These are phyloP conservation scores for Trichomonas vaginalis DNA, from an alignment of 208 protist species.

Conservation along the genomic window DNA sequence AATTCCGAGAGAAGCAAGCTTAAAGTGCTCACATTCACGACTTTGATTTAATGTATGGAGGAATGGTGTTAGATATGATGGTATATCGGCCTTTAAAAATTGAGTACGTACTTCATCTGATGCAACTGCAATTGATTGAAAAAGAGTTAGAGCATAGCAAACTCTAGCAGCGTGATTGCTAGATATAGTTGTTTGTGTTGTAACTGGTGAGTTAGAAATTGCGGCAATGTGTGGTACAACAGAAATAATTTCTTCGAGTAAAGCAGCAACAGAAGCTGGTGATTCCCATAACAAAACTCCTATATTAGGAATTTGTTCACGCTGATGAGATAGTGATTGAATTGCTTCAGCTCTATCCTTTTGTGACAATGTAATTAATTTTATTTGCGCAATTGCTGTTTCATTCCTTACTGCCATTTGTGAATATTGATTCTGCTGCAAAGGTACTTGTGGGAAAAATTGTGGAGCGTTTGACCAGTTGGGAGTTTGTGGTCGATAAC, in stretches of 20 bases:
- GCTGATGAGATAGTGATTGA: neutral
- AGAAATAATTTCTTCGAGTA: slow-evolving; percentile 83
- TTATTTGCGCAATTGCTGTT: neutral
- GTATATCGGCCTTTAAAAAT: slow-evolving; percentile 89
- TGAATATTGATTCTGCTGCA: neutral
- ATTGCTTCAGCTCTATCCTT: neutral
- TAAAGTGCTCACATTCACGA: slow-evolving; percentile 80
- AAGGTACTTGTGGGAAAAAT: neutral
- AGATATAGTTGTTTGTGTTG: slow-evolving; percentile 15
- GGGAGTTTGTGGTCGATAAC: neutral
- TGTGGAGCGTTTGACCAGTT: neutral
- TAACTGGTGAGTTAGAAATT: slow-evolving; percentile 41
- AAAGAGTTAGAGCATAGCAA: slow-evolving; percentile 87
- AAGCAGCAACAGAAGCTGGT: slow-evolving; percentile 81
- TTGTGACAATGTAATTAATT: neutral
- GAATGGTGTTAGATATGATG: slow-evolving; percentile 96
- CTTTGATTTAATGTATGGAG: slow-evolving; percentile 72
- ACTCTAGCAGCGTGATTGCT: neutral
- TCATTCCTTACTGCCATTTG: neutral
- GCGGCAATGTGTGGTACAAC: slow-evolving; percentile 82
- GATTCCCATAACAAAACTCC: slow-evolving; percentile 90
- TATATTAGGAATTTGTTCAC: slow-evolving; percentile 31
- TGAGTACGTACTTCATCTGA: slow-evolving; percentile 75
- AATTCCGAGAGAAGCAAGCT: slow-evolving; percentile 87
- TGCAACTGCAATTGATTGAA: slow-evolving; percentile 92